Base-by-base conservation (phyloP, 805 yeast species). In the Sugiyamaella smithiae region DNA sequence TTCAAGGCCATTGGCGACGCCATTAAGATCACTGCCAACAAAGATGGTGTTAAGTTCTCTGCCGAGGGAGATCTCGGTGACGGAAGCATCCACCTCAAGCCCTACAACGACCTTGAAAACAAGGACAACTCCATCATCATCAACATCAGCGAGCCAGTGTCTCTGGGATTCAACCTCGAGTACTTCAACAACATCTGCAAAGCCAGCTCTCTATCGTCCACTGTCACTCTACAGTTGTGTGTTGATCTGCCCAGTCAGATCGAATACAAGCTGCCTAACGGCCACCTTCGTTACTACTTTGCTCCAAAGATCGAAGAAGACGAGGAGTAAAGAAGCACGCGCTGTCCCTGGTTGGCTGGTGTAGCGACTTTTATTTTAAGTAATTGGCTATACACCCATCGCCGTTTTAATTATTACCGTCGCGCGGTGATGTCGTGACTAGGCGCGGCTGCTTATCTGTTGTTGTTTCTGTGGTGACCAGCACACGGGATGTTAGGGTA, bases 301-400 rank as follows among this genome's bases (percentile, higher is more conserved):
- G 99, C 99, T 60, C 99, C 99, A 52, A 91, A 93, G 77, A 88
- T 93, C 67, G 96, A 86, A 57, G 98, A 90, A 56, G 96, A 87
- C 56, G 40, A 37, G 29, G 43, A 28, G 22, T 35, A 35, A 19
- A 7, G n/a, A n/a, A n/a, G n/a, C n/a, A n/a, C 33, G 8, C 7
- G 33, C 4, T 29, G 33, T 7, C 8, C 7, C 33, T 4, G 33
- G 7, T 29, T 4, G 12, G 12, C 14, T 29, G 4, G 31, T 26
- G 31, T n/a, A n/a, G n/a, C n/a, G n/a, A n/a, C n/a, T n/a, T n/a
- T n/a, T n/a, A n/a, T n/a, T n/a, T n/a, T n/a, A n/a, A n/a, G n/a
- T n/a, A n/a, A n/a, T n/a, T n/a, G n/a, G n/a, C n/a, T n/a, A n/a
- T n/a, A n/a, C n/a, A n/a, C n/a, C n/a, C n/a, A n/a, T n/a, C n/a